Conservation (phyloP, 176 grass and related monocot genomes). For the Triticum urartu region DNA sequence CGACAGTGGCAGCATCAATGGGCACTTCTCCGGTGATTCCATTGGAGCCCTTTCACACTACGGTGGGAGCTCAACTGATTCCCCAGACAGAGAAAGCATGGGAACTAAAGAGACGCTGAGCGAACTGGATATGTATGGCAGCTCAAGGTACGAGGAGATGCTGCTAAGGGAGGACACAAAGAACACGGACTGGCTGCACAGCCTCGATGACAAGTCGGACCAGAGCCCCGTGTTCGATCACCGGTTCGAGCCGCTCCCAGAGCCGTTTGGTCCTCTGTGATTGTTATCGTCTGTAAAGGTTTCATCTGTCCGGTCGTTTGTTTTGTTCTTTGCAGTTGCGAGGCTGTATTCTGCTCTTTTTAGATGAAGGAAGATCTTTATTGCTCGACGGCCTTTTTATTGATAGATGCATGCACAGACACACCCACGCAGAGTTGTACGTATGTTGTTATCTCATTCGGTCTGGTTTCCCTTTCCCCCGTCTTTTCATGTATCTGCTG, state of each 20-base stretch:
- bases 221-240: conserved; percentile 85
- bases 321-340: conserved; percentile 11
- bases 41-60: conserved; percentile 43
- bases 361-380: not conserved
- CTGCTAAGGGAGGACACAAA: conserved; percentile 80
- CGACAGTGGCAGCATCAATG: conserved; percentile 53
- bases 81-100: conserved; percentile 62
- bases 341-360: not conserved
- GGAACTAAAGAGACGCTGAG: conserved; percentile 60
- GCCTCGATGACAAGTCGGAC: conserved; percentile 68
- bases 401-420: not conserved
- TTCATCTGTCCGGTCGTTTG: not conserved
- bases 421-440: conserved; percentile 11
- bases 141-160: conserved; percentile 73
- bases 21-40: conserved; percentile 44
- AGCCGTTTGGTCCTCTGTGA: conserved; percentile 83
- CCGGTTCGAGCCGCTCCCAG: conserved; percentile 78
- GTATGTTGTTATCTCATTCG: not conserved
- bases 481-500: conserved; percentile 46
- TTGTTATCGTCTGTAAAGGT: conserved; percentile 30
- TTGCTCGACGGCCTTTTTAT: not conserved
- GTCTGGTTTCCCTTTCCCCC: conserved; percentile 35
- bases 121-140: conserved; percentile 75
- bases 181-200: conserved; percentile 84
- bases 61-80: conserved; percentile 46